These are phyloP conservation scores for Triadica sebifera DNA, from an alignment of 345 rosid genomes.

Conservation along the genomic window DNA sequence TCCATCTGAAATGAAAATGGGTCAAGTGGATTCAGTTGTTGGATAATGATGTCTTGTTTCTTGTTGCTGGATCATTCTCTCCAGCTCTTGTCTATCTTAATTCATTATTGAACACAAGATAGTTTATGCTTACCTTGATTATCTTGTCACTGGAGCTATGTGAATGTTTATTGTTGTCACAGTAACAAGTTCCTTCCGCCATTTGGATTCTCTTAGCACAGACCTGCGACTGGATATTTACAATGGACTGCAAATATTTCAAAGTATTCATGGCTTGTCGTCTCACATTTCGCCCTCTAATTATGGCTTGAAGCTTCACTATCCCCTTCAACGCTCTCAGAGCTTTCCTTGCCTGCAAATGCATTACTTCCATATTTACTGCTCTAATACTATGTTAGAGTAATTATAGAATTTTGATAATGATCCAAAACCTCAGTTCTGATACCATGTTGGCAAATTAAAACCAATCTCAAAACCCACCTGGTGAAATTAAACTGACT, in stretches of 20 bases:
- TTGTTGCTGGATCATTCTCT: no score
- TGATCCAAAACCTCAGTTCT: no score
- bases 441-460: no score
- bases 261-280: constrained; percentile 77
- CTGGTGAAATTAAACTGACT: no score
- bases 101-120: no score
- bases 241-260: constrained; percentile 79
- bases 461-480: no score
- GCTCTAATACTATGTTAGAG: no score
- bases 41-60: neutral
- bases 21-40: no score
- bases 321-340: constrained; percentile 85
- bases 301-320: constrained; percentile 86
- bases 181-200: constrained; percentile 32
- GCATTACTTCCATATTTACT: no score
- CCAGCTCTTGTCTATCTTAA: no score
- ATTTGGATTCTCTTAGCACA: constrained; percentile 50
- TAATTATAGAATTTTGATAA: no score
- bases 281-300: constrained; percentile 75
- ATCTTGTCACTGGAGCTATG: constrained; percentile 51
- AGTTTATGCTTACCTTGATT: constrained; percentile 40
- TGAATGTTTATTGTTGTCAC: constrained; percentile 41
- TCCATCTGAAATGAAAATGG: constrained; percentile 50
- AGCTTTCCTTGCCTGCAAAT: constrained; percentile 81
- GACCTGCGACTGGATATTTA: constrained; percentile 73